Percentiles rank a stretch among this genome's conserved stretches.
phyloP scores from a whole-genome alignment of 179 eudicot genomes.

The Amaranthus tricolor region DNA sequence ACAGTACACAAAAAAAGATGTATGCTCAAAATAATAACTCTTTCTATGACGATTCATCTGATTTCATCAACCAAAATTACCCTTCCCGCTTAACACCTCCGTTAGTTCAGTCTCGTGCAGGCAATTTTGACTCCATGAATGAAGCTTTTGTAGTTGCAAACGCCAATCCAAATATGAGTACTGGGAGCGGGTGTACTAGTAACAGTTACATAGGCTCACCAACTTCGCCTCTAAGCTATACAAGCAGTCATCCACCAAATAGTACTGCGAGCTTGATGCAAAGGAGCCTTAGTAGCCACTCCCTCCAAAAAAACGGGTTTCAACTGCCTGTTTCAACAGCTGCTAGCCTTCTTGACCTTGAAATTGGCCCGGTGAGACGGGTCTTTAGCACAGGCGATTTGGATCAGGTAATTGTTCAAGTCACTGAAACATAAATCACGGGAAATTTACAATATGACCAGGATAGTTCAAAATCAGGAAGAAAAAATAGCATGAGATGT shows the following conservation, averaged over 20 bases:
- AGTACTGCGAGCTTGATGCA: conserved; percentile 37
- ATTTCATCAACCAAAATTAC: conserved; percentile 37
- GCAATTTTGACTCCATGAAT: conserved; percentile 36
- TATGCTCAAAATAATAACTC: conserved; percentile 37
- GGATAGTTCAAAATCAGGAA: background rate
- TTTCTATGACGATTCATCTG: conserved; percentile 26
- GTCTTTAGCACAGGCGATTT: conserved; percentile 59
- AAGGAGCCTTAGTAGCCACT: conserved; percentile 46
- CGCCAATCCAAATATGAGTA: conserved; percentile 31
- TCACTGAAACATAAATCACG: background rate
- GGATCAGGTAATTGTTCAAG: conserved; percentile 42
- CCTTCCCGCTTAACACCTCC: conserved; percentile 26
- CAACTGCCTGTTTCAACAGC: conserved; percentile 28
- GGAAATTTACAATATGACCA: background rate
- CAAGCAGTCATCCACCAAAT: conserved; percentile 31
- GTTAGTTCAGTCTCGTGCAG: conserved; percentile 28
- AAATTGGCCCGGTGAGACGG: conserved; percentile 38
- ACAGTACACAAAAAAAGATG: conserved; percentile 31
- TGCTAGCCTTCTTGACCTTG: conserved; percentile 32
- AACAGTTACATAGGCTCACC: conserved; percentile 52
- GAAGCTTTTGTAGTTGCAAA: conserved; percentile 24
- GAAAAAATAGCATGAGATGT: background rate
- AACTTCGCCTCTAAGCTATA: conserved; percentile 41
- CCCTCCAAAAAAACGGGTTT: conserved; percentile 24
- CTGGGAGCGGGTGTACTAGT: conserved; percentile 45